Base-by-base conservation (phyloP, 2,329 filamentous ascomycete species). In the Trichoderma semiorbis region DNA sequence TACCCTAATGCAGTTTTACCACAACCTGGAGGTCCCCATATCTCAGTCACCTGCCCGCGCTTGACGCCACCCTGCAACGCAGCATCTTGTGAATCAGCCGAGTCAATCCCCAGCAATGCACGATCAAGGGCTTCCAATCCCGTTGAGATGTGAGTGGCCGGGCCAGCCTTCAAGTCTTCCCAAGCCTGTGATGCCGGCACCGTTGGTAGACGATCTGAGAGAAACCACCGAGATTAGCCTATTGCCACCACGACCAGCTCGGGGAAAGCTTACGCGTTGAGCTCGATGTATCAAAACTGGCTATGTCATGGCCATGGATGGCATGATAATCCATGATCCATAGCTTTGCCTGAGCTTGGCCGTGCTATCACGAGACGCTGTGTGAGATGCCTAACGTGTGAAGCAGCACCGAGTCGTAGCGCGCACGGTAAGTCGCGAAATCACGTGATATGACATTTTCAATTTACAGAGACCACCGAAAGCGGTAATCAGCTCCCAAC, bases 1-100 rank as follows among this genome's bases (percentile, higher is more conserved):
- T 58, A 95, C 92, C 91, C 92, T 76, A 98, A 84, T 14, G 91
- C 86, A 5, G 94, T 97, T 85, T 97, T 98, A 34, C 95, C 95
- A 30, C 89, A 89, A 2, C 94, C 95, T 10, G 93, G 92, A 12
- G 95, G 94, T 0, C 95, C 95, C 88, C 93, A 97, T 64, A 97
- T 83, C 81, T 98, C 95, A 4, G 92, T 93, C 55, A 97, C 86
- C 79, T 94, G 92, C 16, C 94, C 93, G 71, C 90, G 89, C 73
- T 87, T 87, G 62, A 97, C 84, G 5, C 94, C 94, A 21, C 87
- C 86, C 69, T 73, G 74, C 11, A 65, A 69, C 34, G 60, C 3
- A 14, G 74, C 72, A 66, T 71, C 73, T 36, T 73, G 69, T 10
- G 72, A 72, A 47, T 75, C 74, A 55, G 53, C 14, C 3, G 72